phyloP scores from a whole-genome alignment of 345 rosid species.

The Eucalyptus urophylla region DNA sequence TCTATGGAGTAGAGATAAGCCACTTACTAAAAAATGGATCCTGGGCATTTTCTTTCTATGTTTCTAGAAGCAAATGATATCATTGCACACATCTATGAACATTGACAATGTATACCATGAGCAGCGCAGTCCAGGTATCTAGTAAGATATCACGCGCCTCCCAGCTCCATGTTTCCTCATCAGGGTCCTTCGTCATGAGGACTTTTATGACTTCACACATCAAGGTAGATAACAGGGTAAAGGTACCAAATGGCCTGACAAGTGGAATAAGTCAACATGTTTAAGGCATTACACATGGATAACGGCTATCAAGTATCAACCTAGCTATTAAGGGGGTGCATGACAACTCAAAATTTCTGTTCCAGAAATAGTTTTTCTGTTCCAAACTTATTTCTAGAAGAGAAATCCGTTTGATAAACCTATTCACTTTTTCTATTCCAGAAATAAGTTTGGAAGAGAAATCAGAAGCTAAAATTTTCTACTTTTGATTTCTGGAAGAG shows the following conservation, averaged over 20 bases:
- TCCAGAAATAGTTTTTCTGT: too few species aligned
- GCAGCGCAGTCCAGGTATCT: slow-evolving; percentile 85
- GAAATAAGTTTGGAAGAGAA: too few species aligned
- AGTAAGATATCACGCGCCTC: slow-evolving; percentile 94
- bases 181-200: slow-evolving; percentile 40
- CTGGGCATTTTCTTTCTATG: not conserved
- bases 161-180: slow-evolving; percentile 93
- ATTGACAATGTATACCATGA: slow-evolving; percentile 28
- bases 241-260: slow-evolving; percentile 80
- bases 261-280: slow-evolving; percentile 5
- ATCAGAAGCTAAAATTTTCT: too few species aligned
- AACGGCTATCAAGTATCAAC: not conserved
- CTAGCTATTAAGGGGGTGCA: not conserved
- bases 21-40: not conserved
- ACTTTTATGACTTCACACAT: slow-evolving; percentile 90
- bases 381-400: too few species aligned
- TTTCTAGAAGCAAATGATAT: not conserved
- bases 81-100: not conserved
- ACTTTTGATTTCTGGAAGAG: too few species aligned
- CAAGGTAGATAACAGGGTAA: slow-evolving; percentile 60
- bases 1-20: not conserved
- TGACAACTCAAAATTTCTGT: too few species aligned
- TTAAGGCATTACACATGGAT: not conserved
- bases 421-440: too few species aligned
- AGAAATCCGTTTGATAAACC: too few species aligned